Evolutionary conservation across 1,284 basidiomycete genomes (phyloP).

Genomic region (Pholiota adiposa): DNA sequence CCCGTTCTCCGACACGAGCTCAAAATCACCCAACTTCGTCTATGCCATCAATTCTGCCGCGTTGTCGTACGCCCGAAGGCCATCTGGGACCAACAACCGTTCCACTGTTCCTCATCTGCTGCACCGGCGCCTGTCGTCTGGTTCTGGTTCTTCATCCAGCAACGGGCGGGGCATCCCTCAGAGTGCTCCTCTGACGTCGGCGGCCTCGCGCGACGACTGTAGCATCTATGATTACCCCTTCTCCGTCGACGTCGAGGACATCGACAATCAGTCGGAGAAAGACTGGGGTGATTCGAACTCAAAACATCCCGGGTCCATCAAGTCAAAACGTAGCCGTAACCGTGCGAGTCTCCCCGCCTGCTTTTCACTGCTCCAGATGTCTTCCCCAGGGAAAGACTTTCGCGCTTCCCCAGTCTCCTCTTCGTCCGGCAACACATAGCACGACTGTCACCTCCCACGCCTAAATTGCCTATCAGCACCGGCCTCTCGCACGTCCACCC

Average conservation of each 20-base stretch:
- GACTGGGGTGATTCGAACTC: slow-evolving; percentile 23
- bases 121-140: slow-evolving; percentile 55
- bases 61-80: slow-evolving; percentile 69
- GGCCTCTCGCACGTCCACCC: slow-evolving; percentile 27
- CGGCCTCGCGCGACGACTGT: slow-evolving; percentile 51
- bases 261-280: slow-evolving; percentile 31
- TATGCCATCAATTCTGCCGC: slow-evolving; percentile 36
- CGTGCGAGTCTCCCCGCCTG: slow-evolving; percentile 77
- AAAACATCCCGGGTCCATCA: slow-evolving; percentile 43
- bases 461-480: slow-evolving; percentile 44
- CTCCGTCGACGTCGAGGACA: slow-evolving; percentile 39
- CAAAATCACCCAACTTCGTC: slow-evolving; percentile 42
- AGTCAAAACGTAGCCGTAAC: slow-evolving; percentile 58
- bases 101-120: slow-evolving; percentile 63
- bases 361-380: slow-evolving; percentile 71
- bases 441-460: slow-evolving; percentile 60
- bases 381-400: slow-evolving; percentile 40
- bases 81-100: slow-evolving; percentile 71
- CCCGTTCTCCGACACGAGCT: slow-evolving; percentile 37
- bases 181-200: slow-evolving; percentile 45
- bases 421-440: slow-evolving; percentile 52
- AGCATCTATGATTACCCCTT: slow-evolving; percentile 45
- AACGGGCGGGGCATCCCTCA: slow-evolving; percentile 47
- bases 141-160: slow-evolving; percentile 40
- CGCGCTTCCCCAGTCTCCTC: slow-evolving; percentile 46